These are phyloP conservation scores for Mimosa bimucronata DNA, from an alignment of 306 rosid genomes.

Conservation along the genomic window DNA sequence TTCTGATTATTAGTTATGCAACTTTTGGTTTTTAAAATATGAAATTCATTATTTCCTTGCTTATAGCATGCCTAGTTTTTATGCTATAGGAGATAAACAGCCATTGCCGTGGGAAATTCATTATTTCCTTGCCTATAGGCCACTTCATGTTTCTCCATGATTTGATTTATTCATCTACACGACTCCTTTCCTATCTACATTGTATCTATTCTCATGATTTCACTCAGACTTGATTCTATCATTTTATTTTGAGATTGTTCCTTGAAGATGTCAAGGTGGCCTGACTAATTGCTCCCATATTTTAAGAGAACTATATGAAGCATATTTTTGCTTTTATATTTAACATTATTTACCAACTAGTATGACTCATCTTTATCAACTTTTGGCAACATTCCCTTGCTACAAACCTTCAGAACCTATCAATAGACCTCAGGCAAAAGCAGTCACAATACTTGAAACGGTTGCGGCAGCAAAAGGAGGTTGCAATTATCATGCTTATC, in stretches of 20 bases:
- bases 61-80: constrained; percentile 29
- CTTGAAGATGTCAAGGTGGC: background rate
- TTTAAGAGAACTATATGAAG: constrained; percentile 14
- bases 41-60: background rate
- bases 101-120: constrained; percentile 97
- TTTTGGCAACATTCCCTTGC: constrained; percentile 80
- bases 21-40: background rate
- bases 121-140: too few species aligned
- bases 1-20: constrained; percentile 17
- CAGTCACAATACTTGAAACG: constrained; percentile 75
- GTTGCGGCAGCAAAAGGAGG: constrained; percentile 80
- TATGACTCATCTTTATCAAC: constrained; percentile 42
- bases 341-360: constrained; percentile 10
- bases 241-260: constrained; percentile 5
- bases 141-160: constrained; percentile 17
- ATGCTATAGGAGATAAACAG: constrained; percentile 80
- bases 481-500: constrained; percentile 34
- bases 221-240: constrained; percentile 6
- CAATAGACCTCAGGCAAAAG: constrained; percentile 72
- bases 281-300: background rate
- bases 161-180: constrained; percentile 12
- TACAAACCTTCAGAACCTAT: constrained; percentile 79
- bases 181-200: background rate
- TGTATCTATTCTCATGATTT: constrained; percentile 16
- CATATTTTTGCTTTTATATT: constrained; percentile 2